Evolutionary conservation across 148 eudicot species (phyloP).

Genomic region (Amaranthus palmeri): DNA sequence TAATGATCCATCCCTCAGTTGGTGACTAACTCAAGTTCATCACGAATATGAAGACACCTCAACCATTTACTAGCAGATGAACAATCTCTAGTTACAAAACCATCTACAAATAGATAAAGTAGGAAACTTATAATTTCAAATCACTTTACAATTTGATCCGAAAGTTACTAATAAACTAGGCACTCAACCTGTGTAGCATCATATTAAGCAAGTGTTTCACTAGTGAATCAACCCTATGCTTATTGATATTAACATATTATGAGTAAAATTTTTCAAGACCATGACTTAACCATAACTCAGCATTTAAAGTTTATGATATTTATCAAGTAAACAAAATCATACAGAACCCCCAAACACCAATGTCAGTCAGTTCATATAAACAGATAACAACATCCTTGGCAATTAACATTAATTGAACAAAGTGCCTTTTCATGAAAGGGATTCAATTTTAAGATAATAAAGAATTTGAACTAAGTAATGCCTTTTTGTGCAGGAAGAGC

Average conservation of each 20-base stretch:
- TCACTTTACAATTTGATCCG: neutral
- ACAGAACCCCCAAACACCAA: neutral
- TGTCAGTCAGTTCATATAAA: neutral
- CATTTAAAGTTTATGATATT: neutral
- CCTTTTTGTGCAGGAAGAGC: neutral
- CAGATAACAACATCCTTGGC: neutral
- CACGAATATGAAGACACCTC: neutral
- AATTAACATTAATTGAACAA: neutral
- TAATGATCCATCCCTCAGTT: neutral
- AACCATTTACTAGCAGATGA: neutral
- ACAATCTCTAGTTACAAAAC: neutral
- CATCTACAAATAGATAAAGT: neutral
- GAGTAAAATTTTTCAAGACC: neutral
- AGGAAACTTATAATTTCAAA: neutral
- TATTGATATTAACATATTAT: no score
- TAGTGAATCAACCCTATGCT: neutral
- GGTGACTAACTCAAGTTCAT: neutral
- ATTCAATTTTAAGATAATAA: neutral
- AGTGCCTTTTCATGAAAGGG: neutral
- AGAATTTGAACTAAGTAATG: neutral
- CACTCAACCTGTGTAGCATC: neutral
- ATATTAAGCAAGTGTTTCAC: neutral
- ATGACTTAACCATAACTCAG: neutral
- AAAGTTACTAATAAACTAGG: neutral
- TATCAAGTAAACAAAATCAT: neutral